Percentiles rank a stretch among this genome's conserved stretches.
phyloP scores from a whole-genome alignment of 306 rosid species.

The Dalbergia cultrata region DNA sequence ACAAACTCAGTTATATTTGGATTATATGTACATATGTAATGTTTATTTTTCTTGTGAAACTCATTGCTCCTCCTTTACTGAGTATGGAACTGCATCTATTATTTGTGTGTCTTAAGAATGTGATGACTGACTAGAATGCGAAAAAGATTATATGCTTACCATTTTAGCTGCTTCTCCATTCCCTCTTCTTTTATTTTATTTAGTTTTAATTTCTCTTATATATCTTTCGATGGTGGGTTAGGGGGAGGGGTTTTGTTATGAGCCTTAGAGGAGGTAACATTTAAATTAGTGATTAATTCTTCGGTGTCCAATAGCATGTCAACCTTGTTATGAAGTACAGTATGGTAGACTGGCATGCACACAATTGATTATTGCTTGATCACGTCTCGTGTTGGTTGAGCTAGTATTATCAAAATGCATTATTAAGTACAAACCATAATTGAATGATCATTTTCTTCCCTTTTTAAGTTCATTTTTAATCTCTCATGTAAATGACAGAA shows the following conservation, averaged over 20 bases:
- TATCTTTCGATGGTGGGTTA: not conserved
- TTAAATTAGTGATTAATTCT: conserved; percentile 3
- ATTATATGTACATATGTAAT: not conserved
- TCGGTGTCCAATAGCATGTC: conserved; percentile 9
- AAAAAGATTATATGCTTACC: not conserved
- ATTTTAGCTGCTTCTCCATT: not conserved
- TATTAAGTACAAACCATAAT: not conserved
- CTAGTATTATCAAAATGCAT: not conserved
- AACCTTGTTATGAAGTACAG: not conserved
- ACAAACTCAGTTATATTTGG: not conserved
- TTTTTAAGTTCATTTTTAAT: not conserved
- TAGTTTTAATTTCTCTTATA: too few species aligned
- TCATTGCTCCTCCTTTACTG: not conserved
- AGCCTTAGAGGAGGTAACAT: too few species aligned
- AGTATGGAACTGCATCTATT: not conserved
- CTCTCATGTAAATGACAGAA: not conserved
- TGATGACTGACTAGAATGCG: not conserved
- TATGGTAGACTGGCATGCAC: not conserved
- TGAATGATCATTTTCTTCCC: conserved; percentile 44
- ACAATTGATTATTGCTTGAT: not conserved
- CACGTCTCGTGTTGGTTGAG: conserved; percentile 7
- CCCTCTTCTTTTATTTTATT: not conserved
- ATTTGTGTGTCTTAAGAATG: not conserved
- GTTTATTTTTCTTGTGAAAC: not conserved
- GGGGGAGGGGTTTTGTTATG: not conserved